Evolutionary conservation across 164 flowering plant species (phyloP).

Genomic region (Sextonia rubra): DNA sequence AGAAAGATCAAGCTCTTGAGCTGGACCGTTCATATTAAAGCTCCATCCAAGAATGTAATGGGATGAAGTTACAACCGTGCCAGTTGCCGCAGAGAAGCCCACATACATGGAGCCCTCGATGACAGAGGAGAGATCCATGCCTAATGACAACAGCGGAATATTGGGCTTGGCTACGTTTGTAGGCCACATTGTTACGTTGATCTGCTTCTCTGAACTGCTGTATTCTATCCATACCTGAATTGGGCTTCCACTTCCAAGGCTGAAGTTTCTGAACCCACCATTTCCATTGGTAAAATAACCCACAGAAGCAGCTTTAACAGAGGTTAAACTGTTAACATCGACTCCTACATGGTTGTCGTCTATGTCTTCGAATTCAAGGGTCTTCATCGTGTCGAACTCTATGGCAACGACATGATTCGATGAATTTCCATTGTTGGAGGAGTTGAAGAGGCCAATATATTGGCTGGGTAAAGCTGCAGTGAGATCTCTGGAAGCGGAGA

Average conservation of each 20-base stretch:
- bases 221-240: conserved; percentile 30
- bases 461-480: neutral
- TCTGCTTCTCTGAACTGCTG: conserved; percentile 2
- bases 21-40: conserved; percentile 41
- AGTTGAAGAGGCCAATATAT: conserved; percentile 7
- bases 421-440: neutral
- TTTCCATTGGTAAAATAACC: conserved; percentile 2
- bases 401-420: conserved; percentile 8
- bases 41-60: conserved; percentile 64
- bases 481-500: neutral
- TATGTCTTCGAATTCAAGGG: neutral
- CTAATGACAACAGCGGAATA: conserved; percentile 34
- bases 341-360: conserved; percentile 16
- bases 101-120: conserved; percentile 42
- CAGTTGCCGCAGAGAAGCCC: conserved; percentile 67
- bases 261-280: neutral
- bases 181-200: conserved; percentile 26
- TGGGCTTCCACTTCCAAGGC: conserved; percentile 4
- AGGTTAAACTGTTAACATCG: conserved; percentile 1
- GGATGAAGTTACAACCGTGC: conserved; percentile 42
- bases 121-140: conserved; percentile 41
- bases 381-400: conserved; percentile 7
- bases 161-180: conserved; percentile 10
- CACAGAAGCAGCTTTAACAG: neutral
- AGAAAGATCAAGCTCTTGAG: conserved; percentile 30